Evolutionary conservation across 495 filamentous ascomycete genomes (phyloP).

Genomic region (Podospora bellae-mahoneyi): DNA sequence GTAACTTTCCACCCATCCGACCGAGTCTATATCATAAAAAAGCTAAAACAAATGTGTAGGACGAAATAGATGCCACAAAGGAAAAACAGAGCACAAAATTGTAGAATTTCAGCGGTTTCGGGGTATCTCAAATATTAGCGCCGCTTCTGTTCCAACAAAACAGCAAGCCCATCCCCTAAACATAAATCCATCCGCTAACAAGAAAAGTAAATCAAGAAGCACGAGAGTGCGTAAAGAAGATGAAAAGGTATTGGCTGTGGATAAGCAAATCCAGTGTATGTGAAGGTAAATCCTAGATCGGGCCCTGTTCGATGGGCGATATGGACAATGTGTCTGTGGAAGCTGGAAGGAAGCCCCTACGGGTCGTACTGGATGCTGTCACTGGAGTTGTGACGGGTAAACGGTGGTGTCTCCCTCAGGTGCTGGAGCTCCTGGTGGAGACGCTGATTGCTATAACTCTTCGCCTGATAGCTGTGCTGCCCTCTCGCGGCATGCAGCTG

Average conservation of each 20-base stretch:
- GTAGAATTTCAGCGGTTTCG: conserved; percentile 5
- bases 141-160: not conserved
- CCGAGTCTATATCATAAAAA: conserved; percentile 14
- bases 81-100: conserved; percentile 1
- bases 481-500: conserved; percentile 78
- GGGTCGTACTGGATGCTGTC: conserved; percentile 8
- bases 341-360: not conserved
- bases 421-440: conserved; percentile 50
- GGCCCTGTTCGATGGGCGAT: not conserved
- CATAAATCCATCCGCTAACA: conserved; percentile 6
- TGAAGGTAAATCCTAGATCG: not conserved
- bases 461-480: conserved; percentile 56
- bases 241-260: not conserved
- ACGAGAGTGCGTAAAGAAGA: not conserved
- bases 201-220: not conserved
- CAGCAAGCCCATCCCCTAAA: conserved; percentile 2
- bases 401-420: conserved; percentile 49
- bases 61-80: conserved; percentile 8
- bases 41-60: conserved; percentile 9
- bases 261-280: not conserved
- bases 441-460: conserved; percentile 55
- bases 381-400: conserved; percentile 43
- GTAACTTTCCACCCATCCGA: conserved; percentile 4
- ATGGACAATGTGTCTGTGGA: not conserved
- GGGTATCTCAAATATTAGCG: conserved; percentile 24